Conservation (phyloP, 257 asterid genomes). For the Perilla frutescens region DNA sequence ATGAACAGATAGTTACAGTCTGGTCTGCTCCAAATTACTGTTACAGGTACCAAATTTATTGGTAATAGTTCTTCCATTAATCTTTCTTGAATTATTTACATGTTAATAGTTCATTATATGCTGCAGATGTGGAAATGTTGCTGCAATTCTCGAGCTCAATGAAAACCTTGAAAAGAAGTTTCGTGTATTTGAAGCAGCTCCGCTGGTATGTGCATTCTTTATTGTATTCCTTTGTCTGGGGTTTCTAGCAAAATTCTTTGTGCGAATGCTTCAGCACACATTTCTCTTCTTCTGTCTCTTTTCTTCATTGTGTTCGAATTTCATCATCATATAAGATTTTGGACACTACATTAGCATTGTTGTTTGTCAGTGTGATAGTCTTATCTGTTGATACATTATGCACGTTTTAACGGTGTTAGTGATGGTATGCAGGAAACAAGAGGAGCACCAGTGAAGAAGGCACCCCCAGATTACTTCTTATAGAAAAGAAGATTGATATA, state of each 20-base stretch:
- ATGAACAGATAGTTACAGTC: slow-evolving; percentile 87
- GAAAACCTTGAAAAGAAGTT: slow-evolving; percentile 81
- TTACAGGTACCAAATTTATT: slow-evolving; percentile 60
- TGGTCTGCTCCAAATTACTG: slow-evolving; percentile 99
- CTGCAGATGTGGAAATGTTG: slow-evolving; percentile 94
- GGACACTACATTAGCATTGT: background rate
- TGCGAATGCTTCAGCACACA: background rate
- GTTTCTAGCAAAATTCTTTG: background rate
- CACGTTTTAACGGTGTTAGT: background rate
- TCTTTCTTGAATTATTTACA: slow-evolving; percentile 16
- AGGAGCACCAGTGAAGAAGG: slow-evolving; percentile 81
- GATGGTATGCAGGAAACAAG: slow-evolving; percentile 79
- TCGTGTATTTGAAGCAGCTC: slow-evolving; percentile 96
- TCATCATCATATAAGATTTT: background rate
- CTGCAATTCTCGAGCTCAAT: slow-evolving; percentile 93
- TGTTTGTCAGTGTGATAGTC: background rate
- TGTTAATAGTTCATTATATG: slow-evolving; percentile 18
- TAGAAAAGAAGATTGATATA: slow-evolving; percentile 35
- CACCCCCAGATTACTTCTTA: slow-evolving; percentile 95
- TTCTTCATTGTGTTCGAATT: background rate
- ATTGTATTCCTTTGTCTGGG: background rate
- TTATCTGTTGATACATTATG: background rate
- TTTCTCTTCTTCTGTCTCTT: background rate
- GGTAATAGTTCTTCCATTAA: background rate
- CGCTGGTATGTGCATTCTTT: slow-evolving; percentile 61